Evolutionary conservation across 1,139 yeast genomes (phyloP).

Genomic region (Protomyces pachydermus): DNA sequence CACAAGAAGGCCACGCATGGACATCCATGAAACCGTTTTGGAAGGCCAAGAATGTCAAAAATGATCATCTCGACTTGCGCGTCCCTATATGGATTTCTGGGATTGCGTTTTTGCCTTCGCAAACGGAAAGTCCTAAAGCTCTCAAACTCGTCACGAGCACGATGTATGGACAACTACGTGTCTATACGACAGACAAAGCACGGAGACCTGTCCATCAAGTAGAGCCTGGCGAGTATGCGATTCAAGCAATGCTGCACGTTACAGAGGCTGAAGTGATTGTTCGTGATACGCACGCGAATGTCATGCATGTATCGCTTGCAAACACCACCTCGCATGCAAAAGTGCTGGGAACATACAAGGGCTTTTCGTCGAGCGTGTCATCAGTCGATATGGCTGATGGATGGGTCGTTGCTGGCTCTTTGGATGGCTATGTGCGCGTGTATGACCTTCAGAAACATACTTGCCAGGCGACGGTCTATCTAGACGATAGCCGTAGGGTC

Average conservation of each 20-base stretch:
- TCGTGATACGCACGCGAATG: conserved; percentile 10
- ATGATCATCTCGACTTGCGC: conserved; percentile 40
- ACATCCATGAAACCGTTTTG: conserved; percentile 33
- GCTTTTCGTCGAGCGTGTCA: conserved; percentile 9
- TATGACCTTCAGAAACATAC: not conserved
- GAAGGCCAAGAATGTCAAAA: conserved; percentile 43
- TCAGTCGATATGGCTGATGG: not conserved
- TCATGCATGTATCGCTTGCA: conserved; percentile 4
- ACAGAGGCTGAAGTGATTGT: not conserved
- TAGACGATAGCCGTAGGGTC: conserved; percentile 2
- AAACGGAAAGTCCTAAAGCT: not conserved
- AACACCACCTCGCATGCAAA: not conserved
- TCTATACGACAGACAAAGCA: conserved; percentile 38
- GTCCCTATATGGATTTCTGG: conserved; percentile 42
- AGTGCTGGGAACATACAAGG: conserved; percentile 10
- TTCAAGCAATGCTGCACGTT: conserved; percentile 1
- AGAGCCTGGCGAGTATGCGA: conserved; percentile 8
- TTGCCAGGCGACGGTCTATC: not conserved
- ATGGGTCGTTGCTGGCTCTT: conserved; percentile 5
- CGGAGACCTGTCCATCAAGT: conserved; percentile 34
- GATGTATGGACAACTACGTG: conserved; percentile 34
- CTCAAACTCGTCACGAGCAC: conserved; percentile 2
- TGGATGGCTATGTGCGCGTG: conserved; percentile 15
- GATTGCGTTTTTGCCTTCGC: conserved; percentile 36
- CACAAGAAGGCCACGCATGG: conserved; percentile 24